Evolutionary conservation across 1,284 basidiomycete genomes (phyloP), one percentile per base, ranked within the genome.

Genomic region (Cryptococcus sp.): DNA sequence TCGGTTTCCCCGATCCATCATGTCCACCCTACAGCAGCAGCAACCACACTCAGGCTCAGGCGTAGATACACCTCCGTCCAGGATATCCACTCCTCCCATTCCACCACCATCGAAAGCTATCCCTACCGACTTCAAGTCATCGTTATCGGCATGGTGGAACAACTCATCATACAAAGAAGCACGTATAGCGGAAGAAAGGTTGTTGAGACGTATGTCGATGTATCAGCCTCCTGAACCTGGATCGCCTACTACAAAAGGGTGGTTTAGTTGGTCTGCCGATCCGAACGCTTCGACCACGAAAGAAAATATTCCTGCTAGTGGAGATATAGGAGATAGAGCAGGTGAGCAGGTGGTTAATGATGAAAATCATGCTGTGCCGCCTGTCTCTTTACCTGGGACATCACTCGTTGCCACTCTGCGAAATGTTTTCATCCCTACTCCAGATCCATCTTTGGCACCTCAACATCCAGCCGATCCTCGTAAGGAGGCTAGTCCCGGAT

Each of bases 361-460:
- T 28, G 13, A 34, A 11, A 40, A 39, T 39, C 43, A 22, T 19
- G 16, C 34, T 18, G 37, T 37, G 19, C 41, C 25, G 4, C 57
- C 61, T 19, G 42, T 59, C 2, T 40, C 53, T 2, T 45, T 63
- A 10, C 52, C 48, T 9, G 50, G 45, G 10, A 53, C 59, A 7
- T 64, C 66, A 3, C 54, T 73, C 24, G 56, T 67, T 21, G 68
- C 69, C 3, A 65, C 67, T 0, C 45, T 70, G 2, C 54, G 64
- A 45, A 68, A 70, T 42, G 70, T 73, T 16, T 70, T 73, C 32
- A 66, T 73, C 40, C 63, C 64, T 1, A 67, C 70, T 2, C 70
- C 70, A 1, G 59, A 71, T 51, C 68, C 68, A 1, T 39, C 51
- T 7, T 41, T 49, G 7, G 71, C 71, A 0, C 70, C 70, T 14